Evolutionary conservation across 2,329 filamentous ascomycete species (phyloP).

Genomic region (Colletotrichum liriopes): DNA sequence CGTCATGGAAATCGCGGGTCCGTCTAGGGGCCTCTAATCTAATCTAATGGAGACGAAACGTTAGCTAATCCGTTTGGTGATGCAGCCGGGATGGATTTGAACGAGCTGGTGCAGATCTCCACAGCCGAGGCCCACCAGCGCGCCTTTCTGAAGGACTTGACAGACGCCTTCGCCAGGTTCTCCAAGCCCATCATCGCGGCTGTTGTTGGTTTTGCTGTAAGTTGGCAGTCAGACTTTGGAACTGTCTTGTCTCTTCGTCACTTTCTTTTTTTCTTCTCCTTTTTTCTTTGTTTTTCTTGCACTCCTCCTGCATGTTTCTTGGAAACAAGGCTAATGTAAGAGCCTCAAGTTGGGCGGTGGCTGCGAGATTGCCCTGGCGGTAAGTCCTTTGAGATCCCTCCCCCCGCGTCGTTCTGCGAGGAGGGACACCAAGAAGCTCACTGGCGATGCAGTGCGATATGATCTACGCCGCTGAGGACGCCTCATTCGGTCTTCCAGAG

Average conservation of each 20-base stretch:
- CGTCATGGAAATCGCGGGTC: conserved; percentile 12
- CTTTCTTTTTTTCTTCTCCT: neutral
- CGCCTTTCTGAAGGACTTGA: conserved; percentile 57
- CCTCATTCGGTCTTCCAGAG: conserved; percentile 58
- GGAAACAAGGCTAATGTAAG: conserved; percentile 21
- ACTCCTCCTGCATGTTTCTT: too few species aligned
- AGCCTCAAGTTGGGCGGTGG: conserved; percentile 61
- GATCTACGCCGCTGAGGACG: conserved; percentile 54
- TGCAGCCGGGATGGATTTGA: conserved; percentile 45
- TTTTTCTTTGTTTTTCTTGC: neutral
- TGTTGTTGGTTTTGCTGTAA: conserved; percentile 66
- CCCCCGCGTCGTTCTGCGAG: neutral
- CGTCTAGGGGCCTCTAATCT: conserved; percentile 16
- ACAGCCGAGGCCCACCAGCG: conserved; percentile 46
- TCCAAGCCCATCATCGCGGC: conserved; percentile 65
- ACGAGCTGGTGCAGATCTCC: conserved; percentile 45
- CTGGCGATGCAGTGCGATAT: conserved; percentile 54
- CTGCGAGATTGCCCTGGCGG: conserved; percentile 65
- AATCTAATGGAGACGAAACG: conserved; percentile 17
- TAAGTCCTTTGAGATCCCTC: conserved; percentile 43
- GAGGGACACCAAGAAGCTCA: neutral
- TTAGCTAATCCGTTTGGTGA: conserved; percentile 35
- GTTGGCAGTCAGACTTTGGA: conserved; percentile 45
- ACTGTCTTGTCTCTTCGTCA: neutral
- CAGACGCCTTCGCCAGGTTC: conserved; percentile 53